Conservation (phyloP, 495 filamentous ascomycete species). For the Xylona heveae region DNA sequence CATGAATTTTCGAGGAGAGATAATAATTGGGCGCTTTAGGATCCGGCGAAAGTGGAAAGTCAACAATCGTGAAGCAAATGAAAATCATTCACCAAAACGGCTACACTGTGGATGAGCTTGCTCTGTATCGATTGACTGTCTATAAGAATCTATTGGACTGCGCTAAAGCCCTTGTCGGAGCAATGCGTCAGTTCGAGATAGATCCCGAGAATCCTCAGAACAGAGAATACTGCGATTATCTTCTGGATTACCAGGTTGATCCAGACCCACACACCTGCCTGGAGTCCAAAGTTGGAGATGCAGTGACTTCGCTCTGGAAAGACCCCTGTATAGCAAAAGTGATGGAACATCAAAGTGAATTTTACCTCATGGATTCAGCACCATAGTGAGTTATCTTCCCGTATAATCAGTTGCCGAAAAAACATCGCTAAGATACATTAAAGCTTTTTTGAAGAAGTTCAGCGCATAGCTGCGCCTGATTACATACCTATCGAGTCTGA, state of each 20-base stretch:
- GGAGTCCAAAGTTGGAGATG: conserved; percentile 56
- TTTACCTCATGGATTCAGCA: conserved; percentile 97
- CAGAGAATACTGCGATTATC: conserved; percentile 51
- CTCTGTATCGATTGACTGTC: conserved; percentile 80
- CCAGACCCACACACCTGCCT: conserved; percentile 68
- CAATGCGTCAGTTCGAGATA: conserved; percentile 73
- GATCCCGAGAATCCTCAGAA: conserved; percentile 50
- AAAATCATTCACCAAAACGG: conserved; percentile 99
- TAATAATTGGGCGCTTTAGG: conserved; percentile 40
- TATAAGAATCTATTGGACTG: conserved; percentile 98
- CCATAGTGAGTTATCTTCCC: conserved; percentile 69
- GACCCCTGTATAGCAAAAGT: conserved; percentile 67
- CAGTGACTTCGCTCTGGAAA: conserved; percentile 73
- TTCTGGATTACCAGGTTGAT: conserved; percentile 74
- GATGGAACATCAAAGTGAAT: conserved; percentile 89
- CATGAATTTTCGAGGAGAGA: too few species aligned
- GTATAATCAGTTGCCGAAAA: too few species aligned
- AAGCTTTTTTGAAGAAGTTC: conserved; percentile 90
- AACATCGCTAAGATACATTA: neutral
- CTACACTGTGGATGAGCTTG: conserved; percentile 78
- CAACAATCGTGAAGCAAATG: conserved; percentile 99
- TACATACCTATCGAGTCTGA: conserved; percentile 86
- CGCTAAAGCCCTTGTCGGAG: conserved; percentile 73
- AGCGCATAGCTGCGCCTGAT: conserved; percentile 60
- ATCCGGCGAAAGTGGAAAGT: conserved; percentile 95